Evolutionary conservation across 768 basidiomycete species (phyloP).

Genomic region (Austroboletus eburneus): DNA sequence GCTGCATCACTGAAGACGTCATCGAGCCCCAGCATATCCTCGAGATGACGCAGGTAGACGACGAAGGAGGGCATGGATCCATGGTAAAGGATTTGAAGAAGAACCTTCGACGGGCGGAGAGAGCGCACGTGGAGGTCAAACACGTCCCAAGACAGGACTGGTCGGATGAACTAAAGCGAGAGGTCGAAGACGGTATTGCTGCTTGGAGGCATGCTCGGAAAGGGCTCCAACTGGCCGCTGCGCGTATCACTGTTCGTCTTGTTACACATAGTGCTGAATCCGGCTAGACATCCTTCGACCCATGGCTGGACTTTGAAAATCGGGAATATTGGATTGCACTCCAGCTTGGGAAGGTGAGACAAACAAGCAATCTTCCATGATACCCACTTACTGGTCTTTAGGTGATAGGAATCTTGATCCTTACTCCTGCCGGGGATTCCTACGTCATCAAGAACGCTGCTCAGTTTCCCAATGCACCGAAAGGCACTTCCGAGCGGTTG

Average conservation of each 20-base stretch:
- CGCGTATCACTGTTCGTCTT: slow-evolving; percentile 13
- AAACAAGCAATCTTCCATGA: too few relatives aligned
- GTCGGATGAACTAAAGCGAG: slow-evolving; percentile 40
- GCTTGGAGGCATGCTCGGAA: slow-evolving; percentile 52
- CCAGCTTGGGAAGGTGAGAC: slow-evolving; percentile 20
- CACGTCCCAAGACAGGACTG: slow-evolving; percentile 39
- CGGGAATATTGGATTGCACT: slow-evolving; percentile 55
- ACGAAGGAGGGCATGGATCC: slow-evolving; percentile 34
- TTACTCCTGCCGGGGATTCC: slow-evolving; percentile 43
- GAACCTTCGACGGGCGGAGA: slow-evolving; percentile 57
- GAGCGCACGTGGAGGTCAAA: slow-evolving; percentile 46
- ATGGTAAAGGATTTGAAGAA: slow-evolving; percentile 57
- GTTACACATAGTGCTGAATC: not conserved
- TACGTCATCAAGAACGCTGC: slow-evolving; percentile 56
- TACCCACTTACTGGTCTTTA: slow-evolving; percentile 9
- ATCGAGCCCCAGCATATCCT: slow-evolving; percentile 46
- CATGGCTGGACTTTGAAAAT: slow-evolving; percentile 54
- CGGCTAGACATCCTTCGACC: slow-evolving; percentile 43
- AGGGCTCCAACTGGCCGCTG: slow-evolving; percentile 56
- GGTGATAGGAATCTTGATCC: slow-evolving; percentile 47
- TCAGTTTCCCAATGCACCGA: slow-evolving; percentile 50
- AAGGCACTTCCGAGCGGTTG: slow-evolving; percentile 50
- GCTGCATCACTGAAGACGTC: slow-evolving; percentile 61
- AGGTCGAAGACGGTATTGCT: slow-evolving; percentile 48
- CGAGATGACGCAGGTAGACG: slow-evolving; percentile 34